Percentiles rank a stretch among this genome's conserved stretches.
Conservation (phyloP, 2,329 filamentous ascomycete species). For the Aspergillus melleus region DNA sequence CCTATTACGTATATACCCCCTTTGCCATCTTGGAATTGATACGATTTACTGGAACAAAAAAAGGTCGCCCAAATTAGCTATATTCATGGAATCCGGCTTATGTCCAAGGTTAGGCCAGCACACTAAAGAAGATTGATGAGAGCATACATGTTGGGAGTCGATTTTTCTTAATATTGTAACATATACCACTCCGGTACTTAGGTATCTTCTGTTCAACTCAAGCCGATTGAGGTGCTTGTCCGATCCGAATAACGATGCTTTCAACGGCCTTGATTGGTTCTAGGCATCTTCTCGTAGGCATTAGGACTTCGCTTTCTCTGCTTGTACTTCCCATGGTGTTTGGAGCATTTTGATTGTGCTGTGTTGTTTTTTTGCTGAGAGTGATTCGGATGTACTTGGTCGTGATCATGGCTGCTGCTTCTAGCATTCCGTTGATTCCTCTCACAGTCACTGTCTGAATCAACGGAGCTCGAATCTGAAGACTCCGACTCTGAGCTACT, state of each 20-base stretch:
- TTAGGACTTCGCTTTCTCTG: slow-evolving; percentile 44
- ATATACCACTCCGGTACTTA: too few species aligned
- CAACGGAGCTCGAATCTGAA: slow-evolving; percentile 55
- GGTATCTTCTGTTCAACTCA: too few species aligned
- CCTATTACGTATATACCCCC: neutral
- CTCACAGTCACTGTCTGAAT: slow-evolving; percentile 49
- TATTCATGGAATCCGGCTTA: neutral
- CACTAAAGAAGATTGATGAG: neutral
- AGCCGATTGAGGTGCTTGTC: neutral
- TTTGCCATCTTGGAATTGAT: neutral
- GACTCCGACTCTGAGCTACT: slow-evolving; percentile 62
- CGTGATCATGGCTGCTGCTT: slow-evolving; percentile 19
- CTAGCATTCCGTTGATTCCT: slow-evolving; percentile 26
- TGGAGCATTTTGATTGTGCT: slow-evolving; percentile 17
- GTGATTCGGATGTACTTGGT: slow-evolving; percentile 9
- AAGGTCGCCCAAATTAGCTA: neutral
- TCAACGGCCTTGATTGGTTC: slow-evolving; percentile 22
- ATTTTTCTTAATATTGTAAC: too few species aligned
- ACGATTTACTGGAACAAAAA: neutral
- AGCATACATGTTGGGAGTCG: neutral
- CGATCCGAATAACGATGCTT: neutral
- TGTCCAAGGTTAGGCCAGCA: neutral
- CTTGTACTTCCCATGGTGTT: slow-evolving; percentile 21
- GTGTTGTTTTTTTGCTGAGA: slow-evolving; percentile 17
- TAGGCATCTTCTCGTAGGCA: slow-evolving; percentile 50